Base-by-base conservation (phyloP, 2,329 filamentous ascomycete species). In the Rhynchosporium secalis region DNA sequence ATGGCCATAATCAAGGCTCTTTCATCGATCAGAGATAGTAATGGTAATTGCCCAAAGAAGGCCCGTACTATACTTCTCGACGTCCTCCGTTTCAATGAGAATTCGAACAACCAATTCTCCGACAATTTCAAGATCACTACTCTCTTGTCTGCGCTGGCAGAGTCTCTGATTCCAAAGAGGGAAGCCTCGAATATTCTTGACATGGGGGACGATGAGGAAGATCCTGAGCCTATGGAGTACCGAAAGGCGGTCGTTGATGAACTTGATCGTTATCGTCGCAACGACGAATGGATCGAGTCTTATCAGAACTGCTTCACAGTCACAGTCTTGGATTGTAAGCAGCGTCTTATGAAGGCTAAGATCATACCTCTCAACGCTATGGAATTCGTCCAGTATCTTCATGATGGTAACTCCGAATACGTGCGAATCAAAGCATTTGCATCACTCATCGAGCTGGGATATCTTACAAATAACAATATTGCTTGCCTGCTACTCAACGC, bases 81-180 rank as follows among this genome's bases (percentile, higher is more conserved):
- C 69, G 90, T 96, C 72, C 80, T 99, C 40, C 88, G 90, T 55
- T 94, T 92, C 78, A 99, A 99, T 73, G 93, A 99, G 76, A 99
- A 99, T 73, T 88, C 90, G 2, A 89, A 90, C 64, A 99, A 99
- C 70, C 77, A 88, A 56, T 96, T 86, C 72, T 96, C 93, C 4
- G 96, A 99, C 71, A 89, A 93, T 65, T 87, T 91, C 71, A 99
- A 97, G 73, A 86, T 99, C 59, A 87, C 92, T 7, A 89, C 83
- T 28, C 81, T 99, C 29, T 89, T 99, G 79, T 79, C 81, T 47
- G 81, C 83, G 0, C 75, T 88, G 31, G 81, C 85, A 1, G 81
- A 80, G 0, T 86, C 83, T n/a, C 77, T 87, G 31, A 80, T 88
- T 55, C 80, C 81, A 0, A 74, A 77, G 47, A 76, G 77, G 57